A percentile compares a stretch with the other conserved stretches of the same genome.
Evolutionary conservation across 257 asterid genomes (phyloP).

Genomic region (Solanum pennellii): DNA sequence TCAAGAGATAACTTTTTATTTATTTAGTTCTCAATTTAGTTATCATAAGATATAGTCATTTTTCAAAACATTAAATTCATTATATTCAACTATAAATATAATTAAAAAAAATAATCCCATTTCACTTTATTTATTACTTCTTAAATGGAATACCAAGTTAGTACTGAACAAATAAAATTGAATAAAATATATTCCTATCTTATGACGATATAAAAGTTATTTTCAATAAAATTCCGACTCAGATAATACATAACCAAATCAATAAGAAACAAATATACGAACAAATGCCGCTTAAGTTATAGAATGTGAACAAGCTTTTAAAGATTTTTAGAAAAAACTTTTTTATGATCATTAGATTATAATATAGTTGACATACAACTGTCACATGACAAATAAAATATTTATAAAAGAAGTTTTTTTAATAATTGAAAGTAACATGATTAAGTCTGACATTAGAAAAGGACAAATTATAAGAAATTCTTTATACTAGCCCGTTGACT

Average conservation of each 20-base stretch:
- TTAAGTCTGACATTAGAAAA: not conserved
- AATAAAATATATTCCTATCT: not conserved
- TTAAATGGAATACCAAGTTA: accelerated
- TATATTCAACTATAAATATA: not conserved
- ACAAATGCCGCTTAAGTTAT: not conserved
- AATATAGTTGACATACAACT: not conserved
- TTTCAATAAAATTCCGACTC: not conserved
- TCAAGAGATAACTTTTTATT: not conserved
- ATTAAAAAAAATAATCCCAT: accelerated
- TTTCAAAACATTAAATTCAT: not conserved
- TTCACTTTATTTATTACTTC: not conserved
- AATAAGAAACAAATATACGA: not conserved
- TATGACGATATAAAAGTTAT: not conserved
- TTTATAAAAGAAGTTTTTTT: not conserved
- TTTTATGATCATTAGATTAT: not conserved
- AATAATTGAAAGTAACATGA: not conserved
- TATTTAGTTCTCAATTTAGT: not conserved
- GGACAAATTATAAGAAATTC: not conserved
- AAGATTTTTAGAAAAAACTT: not conserved
- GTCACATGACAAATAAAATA: not conserved
- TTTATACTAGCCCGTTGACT: not conserved
- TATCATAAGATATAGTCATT: not conserved
- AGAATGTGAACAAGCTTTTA: not conserved
- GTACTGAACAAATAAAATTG: accelerated
- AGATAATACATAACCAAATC: not conserved